Evolutionary conservation across 2,329 filamentous ascomycete genomes (phyloP).

Genomic region (Cladosporium sp.): DNA sequence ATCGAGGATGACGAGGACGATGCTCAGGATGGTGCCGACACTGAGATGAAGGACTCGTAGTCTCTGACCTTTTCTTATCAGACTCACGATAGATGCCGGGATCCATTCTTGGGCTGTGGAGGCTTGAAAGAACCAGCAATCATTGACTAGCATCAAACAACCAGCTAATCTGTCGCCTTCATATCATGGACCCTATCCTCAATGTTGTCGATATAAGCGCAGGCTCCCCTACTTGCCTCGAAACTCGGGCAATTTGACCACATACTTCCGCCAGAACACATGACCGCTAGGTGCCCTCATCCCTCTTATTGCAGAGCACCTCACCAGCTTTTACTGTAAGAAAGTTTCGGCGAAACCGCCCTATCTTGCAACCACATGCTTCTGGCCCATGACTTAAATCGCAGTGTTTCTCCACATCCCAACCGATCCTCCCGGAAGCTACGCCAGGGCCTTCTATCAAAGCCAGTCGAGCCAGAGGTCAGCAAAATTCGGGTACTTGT

Average conservation of each 20-base stretch:
- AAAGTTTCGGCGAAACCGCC: conserved; percentile 15
- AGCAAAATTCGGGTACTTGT: conserved; percentile 1
- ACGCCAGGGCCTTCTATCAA: not conserved
- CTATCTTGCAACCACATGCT: conserved; percentile 10
- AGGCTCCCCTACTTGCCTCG: not conserved
- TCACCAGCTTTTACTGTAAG: conserved; percentile 3
- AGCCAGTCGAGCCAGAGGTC: conserved; percentile 2
- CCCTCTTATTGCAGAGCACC: not conserved
- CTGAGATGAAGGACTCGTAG: conserved; percentile 29
- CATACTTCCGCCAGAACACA: conserved; percentile 2
- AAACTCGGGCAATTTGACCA: conserved; percentile 2
- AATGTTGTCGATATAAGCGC: no score
- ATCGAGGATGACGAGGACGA: conserved; percentile 32
- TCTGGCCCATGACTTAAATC: conserved; percentile 34
- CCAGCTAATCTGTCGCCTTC: no score
- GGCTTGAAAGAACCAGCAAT: not conserved
- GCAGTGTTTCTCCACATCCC: conserved; percentile 43
- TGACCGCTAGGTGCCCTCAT: not conserved
- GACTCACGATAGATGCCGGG: not conserved
- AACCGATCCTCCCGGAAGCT: conserved; percentile 1
- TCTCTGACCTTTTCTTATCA: not conserved
- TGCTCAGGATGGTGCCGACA: conserved; percentile 27
- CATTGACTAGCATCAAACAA: no score
- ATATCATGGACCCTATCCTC: not conserved
- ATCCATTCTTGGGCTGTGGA: no score